These are phyloP conservation scores for Phytophthora pluvialis DNA, from an alignment of 352 stramenopile species.

Conservation along the genomic window DNA sequence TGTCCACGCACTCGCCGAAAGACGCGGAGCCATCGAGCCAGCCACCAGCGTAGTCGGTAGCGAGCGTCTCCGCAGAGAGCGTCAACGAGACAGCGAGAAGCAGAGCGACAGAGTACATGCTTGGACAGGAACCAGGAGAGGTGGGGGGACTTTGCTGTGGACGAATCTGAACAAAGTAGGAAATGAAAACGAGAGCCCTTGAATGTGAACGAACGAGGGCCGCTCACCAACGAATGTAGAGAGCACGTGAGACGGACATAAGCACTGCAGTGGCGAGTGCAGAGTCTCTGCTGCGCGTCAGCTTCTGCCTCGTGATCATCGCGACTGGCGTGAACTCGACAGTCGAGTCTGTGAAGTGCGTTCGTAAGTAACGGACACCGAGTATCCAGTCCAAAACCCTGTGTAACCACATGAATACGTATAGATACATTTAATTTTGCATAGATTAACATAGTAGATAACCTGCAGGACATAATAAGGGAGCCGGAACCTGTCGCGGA, in stretches of 20 bases:
- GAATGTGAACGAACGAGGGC: conserved; percentile 8
- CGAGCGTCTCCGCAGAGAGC: conserved; percentile 21
- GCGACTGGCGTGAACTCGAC: conserved; percentile 23
- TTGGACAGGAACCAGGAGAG: conserved; percentile 9
- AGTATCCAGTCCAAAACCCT: conserved; percentile 28
- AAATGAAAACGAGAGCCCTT: conserved; percentile 15
- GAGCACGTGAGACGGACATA: conserved; percentile 25
- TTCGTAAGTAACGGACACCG: conserved; percentile 19
- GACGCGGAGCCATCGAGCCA: conserved; percentile 49
- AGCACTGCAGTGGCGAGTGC: neutral
- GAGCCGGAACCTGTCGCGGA: conserved; percentile 17
- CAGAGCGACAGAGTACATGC: conserved; percentile 33
- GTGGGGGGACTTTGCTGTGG: conserved; percentile 22
- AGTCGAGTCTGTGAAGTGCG: conserved; percentile 4
- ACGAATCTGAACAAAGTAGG: conserved; percentile 28
- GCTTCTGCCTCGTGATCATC: conserved; percentile 8
- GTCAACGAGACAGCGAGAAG: conserved; percentile 21
- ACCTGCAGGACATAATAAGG: conserved; percentile 11
- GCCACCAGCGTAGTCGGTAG: conserved; percentile 65
- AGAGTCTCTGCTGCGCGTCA: conserved; percentile 22
- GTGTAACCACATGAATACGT: neutral
- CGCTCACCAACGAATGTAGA: conserved; percentile 28
- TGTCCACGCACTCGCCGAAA: conserved; percentile 70
- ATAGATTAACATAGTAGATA: neutral
- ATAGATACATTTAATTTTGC: conserved; percentile 1